A percentile compares a stretch with the other conserved stretches of the same genome.
Evolutionary conservation across 768 basidiomycete species (phyloP).

Genomic region (Suillus ampliporus): DNA sequence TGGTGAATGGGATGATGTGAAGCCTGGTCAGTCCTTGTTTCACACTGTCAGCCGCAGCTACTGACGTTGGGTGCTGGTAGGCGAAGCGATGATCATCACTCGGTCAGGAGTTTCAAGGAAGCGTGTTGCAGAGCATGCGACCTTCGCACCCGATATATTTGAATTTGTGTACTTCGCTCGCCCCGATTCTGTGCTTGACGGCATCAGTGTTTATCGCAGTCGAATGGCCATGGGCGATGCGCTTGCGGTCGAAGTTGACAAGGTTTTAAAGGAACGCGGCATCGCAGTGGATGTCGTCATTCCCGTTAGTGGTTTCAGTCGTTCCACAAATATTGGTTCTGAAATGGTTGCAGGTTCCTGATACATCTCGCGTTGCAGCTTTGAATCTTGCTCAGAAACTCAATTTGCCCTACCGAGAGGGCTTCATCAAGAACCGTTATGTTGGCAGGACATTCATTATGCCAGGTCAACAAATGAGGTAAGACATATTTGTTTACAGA

Average conservation of each 20-base stretch:
- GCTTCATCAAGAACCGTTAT: constrained; percentile 98
- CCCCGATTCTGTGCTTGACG: constrained; percentile 96
- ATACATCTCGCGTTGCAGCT: constrained; percentile 96
- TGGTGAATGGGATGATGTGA: constrained; percentile 90
- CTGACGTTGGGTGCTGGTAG: constrained; percentile 43
- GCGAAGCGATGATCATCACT: constrained; percentile 96
- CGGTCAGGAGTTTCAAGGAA: constrained; percentile 76
- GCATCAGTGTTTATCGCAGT: constrained; percentile 95
- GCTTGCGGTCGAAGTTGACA: constrained; percentile 85
- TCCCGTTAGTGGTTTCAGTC: constrained; percentile 58
- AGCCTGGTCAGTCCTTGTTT: constrained; percentile 64
- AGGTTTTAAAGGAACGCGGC: constrained; percentile 68
- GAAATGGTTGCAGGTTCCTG: constrained; percentile 71
- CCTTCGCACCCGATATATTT: constrained; percentile 97
- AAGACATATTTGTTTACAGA: constrained; percentile 4
- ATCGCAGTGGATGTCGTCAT: constrained; percentile 94
- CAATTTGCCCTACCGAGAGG: constrained; percentile 91
- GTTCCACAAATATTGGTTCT: background rate
- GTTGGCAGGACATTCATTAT: constrained; percentile 99
- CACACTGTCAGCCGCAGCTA: constrained; percentile 6
- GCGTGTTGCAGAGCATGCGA: constrained; percentile 68
- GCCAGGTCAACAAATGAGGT: constrained; percentile 98
- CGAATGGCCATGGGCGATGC: constrained; percentile 99
- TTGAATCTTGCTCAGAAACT: constrained; percentile 93
- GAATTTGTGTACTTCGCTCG: constrained; percentile 99